Evolutionary conservation across 2,329 filamentous ascomycete genomes (phyloP), one percentile per base, ranked within the genome.

Genomic region (Dichotomopilus funicola): DNA sequence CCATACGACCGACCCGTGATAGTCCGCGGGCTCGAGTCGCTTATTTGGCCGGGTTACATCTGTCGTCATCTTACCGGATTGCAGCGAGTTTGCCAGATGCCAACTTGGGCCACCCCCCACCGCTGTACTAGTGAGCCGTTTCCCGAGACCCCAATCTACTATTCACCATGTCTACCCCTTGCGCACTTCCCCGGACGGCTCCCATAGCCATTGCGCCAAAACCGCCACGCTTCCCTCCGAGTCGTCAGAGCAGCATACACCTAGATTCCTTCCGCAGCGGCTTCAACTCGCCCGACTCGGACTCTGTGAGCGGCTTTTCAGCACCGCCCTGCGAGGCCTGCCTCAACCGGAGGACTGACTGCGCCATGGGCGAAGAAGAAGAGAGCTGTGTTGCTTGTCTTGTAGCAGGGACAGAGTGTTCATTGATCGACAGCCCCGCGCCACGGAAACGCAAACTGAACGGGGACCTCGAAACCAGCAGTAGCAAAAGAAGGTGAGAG

Each of bases 371-470:
- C 62, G 86, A 90, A 67, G 88, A 92, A 68, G 86, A 88, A 64
- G 78, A 78, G 41, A 76, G 79, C 62, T 94, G 89, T 71, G 80
- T 89, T 60, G 78, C 89, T 60, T 95, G 89, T 72, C 86, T 89
- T 68, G 84, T 86, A 68, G 85, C 86, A 71, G 86, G 85, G 65
- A 82, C 88, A 67, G 85, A 89, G 63, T 94, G 89, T 72, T 91
- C 89, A 44, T 84, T 91, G 68, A 78, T 85, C 50, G 83, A 86
- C 62, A 89, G 87, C 69, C 88, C 88, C 31, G 83, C 85, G 66
- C 85, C 87, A 55, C 82, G 89, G 64, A 94, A 94, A 76, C 81
- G 89, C 68, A 92, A 91, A 75, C 73, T 89, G 60, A 82, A 86
- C 71, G 79, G 82, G 65, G 80, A 85, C 64, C 74, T 77, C 58